Conservation (phyloP, 345 rosid species). For the Zanthoxylum bungeanum region DNA sequence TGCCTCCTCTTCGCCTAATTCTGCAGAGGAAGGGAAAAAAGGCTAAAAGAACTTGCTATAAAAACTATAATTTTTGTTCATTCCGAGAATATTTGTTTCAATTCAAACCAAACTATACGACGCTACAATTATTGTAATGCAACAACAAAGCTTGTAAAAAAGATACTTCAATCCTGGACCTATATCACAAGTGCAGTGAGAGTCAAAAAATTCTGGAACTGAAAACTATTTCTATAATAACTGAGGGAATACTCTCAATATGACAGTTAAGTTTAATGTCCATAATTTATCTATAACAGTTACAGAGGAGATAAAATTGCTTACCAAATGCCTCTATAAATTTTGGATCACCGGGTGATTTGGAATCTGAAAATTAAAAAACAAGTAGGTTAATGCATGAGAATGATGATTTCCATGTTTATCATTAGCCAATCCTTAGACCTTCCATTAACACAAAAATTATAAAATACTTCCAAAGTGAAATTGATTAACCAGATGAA, state of each 20-base stretch:
- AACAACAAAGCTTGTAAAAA: background rate
- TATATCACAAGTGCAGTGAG: background rate
- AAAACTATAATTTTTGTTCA: background rate
- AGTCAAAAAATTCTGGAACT: background rate
- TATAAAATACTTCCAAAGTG: background rate
- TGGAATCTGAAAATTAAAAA: constrained; percentile 52
- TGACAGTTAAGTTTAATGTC: background rate
- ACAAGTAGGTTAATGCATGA: background rate
- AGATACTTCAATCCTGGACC: background rate
- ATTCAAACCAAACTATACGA: background rate
- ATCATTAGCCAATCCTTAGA: background rate
- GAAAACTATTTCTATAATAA: background rate
- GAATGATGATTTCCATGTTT: constrained; percentile 2
- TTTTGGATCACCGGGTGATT: constrained; percentile 55
- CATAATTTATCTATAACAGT: background rate
- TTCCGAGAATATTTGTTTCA: background rate
- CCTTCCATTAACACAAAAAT: background rate
- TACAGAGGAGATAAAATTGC: constrained; percentile 12
- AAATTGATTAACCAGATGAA: background rate
- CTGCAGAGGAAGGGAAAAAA: constrained; percentile 38
- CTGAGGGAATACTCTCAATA: background rate
- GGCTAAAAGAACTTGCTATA: background rate
- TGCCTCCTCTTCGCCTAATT: constrained; percentile 62
- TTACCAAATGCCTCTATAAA: constrained; percentile 79
- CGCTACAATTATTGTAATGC: background rate